Conservation (phyloP, 345 rosid genomes). For the Cardamine chenopodiifolia region DNA sequence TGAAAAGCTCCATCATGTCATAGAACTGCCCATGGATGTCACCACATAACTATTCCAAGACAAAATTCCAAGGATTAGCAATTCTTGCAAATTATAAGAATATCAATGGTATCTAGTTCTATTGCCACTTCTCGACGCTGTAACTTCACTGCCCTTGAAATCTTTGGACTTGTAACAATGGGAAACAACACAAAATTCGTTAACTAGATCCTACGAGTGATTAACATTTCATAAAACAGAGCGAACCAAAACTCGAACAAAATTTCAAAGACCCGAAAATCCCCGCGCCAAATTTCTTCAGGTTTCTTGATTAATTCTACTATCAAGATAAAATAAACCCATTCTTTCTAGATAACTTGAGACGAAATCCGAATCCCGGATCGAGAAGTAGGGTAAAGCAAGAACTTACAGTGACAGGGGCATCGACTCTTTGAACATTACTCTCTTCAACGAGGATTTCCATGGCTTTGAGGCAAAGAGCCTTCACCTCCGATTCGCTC, state of each 20-base stretch:
- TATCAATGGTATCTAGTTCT: slow-evolving; percentile 8
- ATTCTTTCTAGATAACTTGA: not conserved
- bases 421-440: slow-evolving; percentile 95
- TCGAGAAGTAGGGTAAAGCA: slow-evolving; percentile 31
- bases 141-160: slow-evolving; percentile 6
- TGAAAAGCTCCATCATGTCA: slow-evolving; percentile 98
- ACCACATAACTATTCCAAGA: slow-evolving; percentile 70
- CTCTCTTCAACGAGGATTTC: slow-evolving; percentile 97
- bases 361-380: slow-evolving; percentile 8
- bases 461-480: slow-evolving; percentile 94
- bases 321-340: not conserved
- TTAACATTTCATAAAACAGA: not conserved
- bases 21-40: slow-evolving; percentile 98
- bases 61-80: not conserved
- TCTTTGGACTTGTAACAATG: slow-evolving; percentile 6
- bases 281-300: not conserved
- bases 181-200: not conserved
- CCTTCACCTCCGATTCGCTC: slow-evolving; percentile 94
- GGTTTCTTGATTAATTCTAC: slow-evolving; percentile 3
- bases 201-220: slow-evolving; percentile 9
- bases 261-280: slow-evolving; percentile 1
- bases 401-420: slow-evolving; percentile 84
- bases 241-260: not conserved
- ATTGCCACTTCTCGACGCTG: slow-evolving; percentile 14
- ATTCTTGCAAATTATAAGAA: slow-evolving; percentile 9